Evolutionary conservation across 306 rosid genomes (phyloP).

Genomic region (Myrica gale): DNA sequence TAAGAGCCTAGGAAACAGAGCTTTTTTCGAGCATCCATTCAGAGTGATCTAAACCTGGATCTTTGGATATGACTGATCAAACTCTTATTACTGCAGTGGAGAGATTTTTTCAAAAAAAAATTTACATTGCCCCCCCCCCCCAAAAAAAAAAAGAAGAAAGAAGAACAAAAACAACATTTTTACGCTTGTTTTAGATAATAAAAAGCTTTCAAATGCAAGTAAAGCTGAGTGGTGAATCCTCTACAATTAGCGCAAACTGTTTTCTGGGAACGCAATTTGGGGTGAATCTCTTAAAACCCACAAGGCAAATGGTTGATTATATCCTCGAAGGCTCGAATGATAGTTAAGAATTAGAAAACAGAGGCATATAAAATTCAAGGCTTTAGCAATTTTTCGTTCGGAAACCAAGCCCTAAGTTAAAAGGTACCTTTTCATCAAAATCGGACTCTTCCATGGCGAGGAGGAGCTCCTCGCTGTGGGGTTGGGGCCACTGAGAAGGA

Average conservation of each 20-base stretch:
- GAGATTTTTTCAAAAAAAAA: no score
- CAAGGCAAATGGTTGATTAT: background rate
- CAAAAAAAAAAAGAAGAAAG: no score
- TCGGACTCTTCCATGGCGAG: conserved; percentile 92
- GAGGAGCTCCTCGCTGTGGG: conserved; percentile 84
- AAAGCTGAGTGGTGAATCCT: no score
- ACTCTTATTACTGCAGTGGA: background rate
- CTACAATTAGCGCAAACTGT: background rate
- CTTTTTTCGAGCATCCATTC: background rate
- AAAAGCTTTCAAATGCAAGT: background rate
- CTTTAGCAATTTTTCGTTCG: no score
- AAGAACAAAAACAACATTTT: no score
- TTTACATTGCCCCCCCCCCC: no score
- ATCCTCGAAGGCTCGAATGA: background rate
- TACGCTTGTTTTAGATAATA: no score
- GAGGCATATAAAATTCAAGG: background rate
- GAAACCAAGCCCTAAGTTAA: background rate
- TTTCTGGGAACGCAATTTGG: background rate
- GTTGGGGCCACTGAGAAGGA: conserved; percentile 92
- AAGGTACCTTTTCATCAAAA: conserved; percentile 73
- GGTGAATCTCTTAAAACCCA: background rate
- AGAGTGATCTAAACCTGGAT: background rate
- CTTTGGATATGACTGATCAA: background rate
- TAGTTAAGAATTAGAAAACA: background rate
- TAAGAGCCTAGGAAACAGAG: background rate